Conservation (phyloP, 805 yeast species). For the Wickerhamia fluorescens region DNA sequence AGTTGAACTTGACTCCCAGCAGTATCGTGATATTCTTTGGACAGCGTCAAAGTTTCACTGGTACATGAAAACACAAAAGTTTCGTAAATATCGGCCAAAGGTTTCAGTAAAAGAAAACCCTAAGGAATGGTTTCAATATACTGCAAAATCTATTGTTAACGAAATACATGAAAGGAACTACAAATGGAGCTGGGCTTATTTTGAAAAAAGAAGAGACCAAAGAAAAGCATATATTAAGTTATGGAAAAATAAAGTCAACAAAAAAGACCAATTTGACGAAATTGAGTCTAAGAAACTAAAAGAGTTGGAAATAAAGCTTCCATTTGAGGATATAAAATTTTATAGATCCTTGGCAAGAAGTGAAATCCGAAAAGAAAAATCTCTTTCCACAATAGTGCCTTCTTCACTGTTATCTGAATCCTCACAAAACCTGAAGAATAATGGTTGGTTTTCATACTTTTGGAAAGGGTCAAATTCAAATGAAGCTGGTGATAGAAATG, state of each 20-base stretch:
- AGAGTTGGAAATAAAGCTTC: conserved; percentile 49
- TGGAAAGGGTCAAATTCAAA: conserved; percentile 34
- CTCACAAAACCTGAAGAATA: conserved; percentile 3
- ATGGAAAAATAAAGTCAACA: conserved; percentile 57
- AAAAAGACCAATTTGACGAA: conserved; percentile 17
- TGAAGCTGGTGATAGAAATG: conserved; percentile 9
- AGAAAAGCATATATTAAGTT: conserved; percentile 58
- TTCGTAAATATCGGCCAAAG: conserved; percentile 63
- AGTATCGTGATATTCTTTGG: conserved; percentile 74
- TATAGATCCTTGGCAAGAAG: conserved; percentile 75
- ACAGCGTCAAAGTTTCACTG: conserved; percentile 78
- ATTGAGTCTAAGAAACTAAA: conserved; percentile 34
- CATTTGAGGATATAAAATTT: conserved; percentile 76
- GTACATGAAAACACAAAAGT: conserved; percentile 69
- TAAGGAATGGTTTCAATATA: conserved; percentile 72
- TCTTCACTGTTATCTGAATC: neutral
- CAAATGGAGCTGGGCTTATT: conserved; percentile 85
- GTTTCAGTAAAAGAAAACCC: conserved; percentile 55
- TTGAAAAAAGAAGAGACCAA: conserved; percentile 64
- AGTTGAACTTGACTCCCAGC: conserved; percentile 76
- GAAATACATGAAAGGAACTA: conserved; percentile 78
- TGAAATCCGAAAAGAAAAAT: conserved; percentile 55
- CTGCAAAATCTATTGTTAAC: conserved; percentile 64
- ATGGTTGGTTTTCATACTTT: conserved; percentile 69
- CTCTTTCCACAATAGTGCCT: neutral